Conservation (phyloP, 768 basidiomycete species). For the Russula virescens region DNA sequence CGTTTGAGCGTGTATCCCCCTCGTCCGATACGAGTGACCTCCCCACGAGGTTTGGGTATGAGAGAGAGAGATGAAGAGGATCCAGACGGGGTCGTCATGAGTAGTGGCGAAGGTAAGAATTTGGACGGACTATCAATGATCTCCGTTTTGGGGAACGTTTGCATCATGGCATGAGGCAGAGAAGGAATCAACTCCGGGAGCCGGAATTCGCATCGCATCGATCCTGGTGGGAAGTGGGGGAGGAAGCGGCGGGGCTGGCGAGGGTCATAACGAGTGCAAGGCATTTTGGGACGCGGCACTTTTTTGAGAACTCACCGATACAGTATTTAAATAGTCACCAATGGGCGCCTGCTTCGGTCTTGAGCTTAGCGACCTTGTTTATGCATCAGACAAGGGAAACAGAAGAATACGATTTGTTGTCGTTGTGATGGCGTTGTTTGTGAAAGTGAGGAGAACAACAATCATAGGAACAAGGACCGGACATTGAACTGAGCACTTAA, state of each 20-base stretch:
- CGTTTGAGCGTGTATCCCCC: neutral
- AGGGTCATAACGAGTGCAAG: neutral
- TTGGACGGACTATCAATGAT: neutral
- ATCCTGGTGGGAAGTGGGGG: no score
- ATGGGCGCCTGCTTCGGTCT: no score
- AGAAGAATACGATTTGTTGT: neutral
- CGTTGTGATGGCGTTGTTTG: no score
- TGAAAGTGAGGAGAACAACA: no score
- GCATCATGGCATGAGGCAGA: neutral
- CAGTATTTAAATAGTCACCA: no score
- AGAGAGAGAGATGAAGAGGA: neutral
- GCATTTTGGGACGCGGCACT: neutral
- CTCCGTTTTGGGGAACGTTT: neutral
- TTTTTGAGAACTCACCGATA: no score
- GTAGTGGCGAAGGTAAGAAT: no score
- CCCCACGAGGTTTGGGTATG: neutral
- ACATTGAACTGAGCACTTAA: no score
- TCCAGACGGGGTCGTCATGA: no score
- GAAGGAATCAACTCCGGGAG: neutral
- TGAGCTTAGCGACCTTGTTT: no score
- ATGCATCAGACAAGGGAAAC: no score
- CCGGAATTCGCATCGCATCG: neutral
- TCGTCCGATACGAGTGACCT: neutral
- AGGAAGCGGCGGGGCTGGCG: neutral
- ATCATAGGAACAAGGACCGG: no score